Base-by-base conservation (phyloP, 148 eudicot species). In the Persicaria maculosa region DNA sequence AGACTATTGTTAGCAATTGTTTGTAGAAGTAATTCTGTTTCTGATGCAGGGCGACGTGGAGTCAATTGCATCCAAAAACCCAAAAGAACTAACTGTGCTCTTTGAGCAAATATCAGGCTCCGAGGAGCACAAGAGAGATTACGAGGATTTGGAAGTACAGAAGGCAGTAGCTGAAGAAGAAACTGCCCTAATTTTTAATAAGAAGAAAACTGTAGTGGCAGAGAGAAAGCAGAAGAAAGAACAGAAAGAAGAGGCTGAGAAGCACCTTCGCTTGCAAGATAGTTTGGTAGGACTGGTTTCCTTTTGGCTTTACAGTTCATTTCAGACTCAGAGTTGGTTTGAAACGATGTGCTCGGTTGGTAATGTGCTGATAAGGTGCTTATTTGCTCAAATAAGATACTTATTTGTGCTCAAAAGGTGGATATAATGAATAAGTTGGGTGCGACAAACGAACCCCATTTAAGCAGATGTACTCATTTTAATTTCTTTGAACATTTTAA, bases 171-270 rank as follows among this genome's bases (percentile, higher is more conserved):
- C 97, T 77, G 99, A 92, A 81, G 99, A 92, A 84, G 87, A 89
- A 68, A 77, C 94, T 4, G 92, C 93, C 43, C 90, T 90, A 80
- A 86, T 87, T 71, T 86, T 88, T 85, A 97, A 92, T 83, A 91
- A 81, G 74, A 95, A 89, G 76, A 92, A 86, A 80, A 92, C 99
- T 50, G 89, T 95, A 78, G 89, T 87, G 14, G 75, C 82, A 80
- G 99, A 95, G 83, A 86, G 92, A 79, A 95, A 92, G 78, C 97
- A 90, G 78, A 95, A 95, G 83, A 95, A 92, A 83, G 97, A 87
- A 75, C 99, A 95, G 86, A 95, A 92, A 78, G 97, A 92, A 73
- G 97, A 95, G 83, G 99, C 99, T 45, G 99, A 95, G 75, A 92
- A 84, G 75, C 97, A 95, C 81, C 84, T 95, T 79, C 90, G 90